Evolutionary conservation across 192 early-diverging fungal species (phyloP).

Genomic region (Helicostylum pulchrum): DNA sequence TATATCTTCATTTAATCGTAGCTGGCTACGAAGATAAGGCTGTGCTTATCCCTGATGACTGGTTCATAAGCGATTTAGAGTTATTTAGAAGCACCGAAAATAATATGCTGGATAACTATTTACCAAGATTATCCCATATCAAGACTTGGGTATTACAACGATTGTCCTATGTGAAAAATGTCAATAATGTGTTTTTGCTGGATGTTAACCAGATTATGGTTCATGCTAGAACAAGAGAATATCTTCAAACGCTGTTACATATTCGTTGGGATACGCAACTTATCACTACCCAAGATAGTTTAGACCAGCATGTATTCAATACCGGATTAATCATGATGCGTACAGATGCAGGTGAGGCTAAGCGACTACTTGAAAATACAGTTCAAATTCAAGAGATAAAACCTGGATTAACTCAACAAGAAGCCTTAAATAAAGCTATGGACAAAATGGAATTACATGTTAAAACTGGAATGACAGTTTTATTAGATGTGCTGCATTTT

Average conservation of each 20-base stretch:
- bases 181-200: conserved; percentile 21
- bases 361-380: conserved; percentile 21
- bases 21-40: conserved; percentile 23
- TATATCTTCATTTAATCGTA: conserved; percentile 18
- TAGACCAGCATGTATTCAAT: conserved; percentile 24
- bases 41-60: conserved; percentile 18
- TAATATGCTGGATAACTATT: not conserved
- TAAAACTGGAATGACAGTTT: conserved; percentile 16
- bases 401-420: conserved; percentile 25
- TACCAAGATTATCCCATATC: conserved; percentile 20
- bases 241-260: conserved; percentile 14
- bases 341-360: conserved; percentile 10
- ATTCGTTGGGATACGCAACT: conserved; percentile 26
- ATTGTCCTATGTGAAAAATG: conserved; percentile 18
- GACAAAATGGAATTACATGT: conserved; percentile 24
- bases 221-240: conserved; percentile 18
- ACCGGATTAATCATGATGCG: conserved; percentile 30
- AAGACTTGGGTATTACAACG: conserved; percentile 33
- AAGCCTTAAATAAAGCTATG: conserved; percentile 29
- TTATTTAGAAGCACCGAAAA: conserved; percentile 9
- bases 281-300: conserved; percentile 26
- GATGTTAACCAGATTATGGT: conserved; percentile 33
- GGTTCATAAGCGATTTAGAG: conserved; percentile 21
- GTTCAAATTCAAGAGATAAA: conserved; percentile 19
- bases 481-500: conserved; percentile 28